Conservation (phyloP, 73 alveolate species). For the Paramecium sonneborni region DNA sequence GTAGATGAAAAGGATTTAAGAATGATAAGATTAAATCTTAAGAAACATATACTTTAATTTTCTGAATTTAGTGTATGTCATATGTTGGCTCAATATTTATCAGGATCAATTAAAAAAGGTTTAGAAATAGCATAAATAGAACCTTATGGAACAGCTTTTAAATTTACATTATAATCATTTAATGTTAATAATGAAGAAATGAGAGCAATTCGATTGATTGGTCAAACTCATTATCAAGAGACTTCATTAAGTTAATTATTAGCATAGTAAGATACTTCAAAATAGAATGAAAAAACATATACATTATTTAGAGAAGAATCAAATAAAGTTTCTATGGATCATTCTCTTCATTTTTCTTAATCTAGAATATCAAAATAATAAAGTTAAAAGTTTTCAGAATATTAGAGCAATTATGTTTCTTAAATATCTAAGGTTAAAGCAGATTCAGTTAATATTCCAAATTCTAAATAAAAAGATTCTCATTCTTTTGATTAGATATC, state of each 20-base stretch:
- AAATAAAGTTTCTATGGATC: not conserved
- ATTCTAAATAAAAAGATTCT: conserved; percentile 23
- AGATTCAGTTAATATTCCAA: not conserved
- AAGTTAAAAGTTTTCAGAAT: conserved; percentile 39
- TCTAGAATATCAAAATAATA: conserved; percentile 46
- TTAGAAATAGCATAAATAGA: not conserved
- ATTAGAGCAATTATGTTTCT: not conserved
- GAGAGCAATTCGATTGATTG: not conserved
- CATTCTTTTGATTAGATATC: conserved; percentile 11
- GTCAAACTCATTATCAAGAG: conserved; percentile 21
- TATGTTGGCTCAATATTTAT: not conserved
- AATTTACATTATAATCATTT: not conserved
- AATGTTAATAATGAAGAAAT: conserved; percentile 18
- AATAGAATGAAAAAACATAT: not conserved
- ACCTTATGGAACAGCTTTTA: conserved; percentile 4
- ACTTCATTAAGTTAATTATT: conserved; percentile 38
- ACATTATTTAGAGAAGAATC: conserved; percentile 34
- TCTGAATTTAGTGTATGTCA: not conserved
- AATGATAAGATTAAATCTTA: not conserved
- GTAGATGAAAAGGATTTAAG: conserved; percentile 31
- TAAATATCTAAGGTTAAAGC: conserved; percentile 14
- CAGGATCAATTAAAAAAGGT: conserved; percentile 5
- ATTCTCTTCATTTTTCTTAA: conserved; percentile 52
- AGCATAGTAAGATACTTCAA: not conserved
- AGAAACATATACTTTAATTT: not conserved